phyloP scores from a whole-genome alignment of 257 asterid species.

The Fraxinus quadrangulata region DNA sequence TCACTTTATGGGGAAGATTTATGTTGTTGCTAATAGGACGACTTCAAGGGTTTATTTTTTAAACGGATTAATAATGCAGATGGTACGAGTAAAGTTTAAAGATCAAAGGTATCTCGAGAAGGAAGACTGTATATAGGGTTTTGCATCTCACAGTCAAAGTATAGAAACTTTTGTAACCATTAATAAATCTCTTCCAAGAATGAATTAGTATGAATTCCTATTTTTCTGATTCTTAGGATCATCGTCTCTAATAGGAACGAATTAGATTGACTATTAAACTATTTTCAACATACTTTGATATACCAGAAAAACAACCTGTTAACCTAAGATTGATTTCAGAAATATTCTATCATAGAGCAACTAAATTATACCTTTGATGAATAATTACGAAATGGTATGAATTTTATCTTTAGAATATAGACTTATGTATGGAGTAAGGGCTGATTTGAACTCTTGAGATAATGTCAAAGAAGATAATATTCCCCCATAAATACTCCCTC shows the following conservation, averaged over 20 bases:
- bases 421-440: background rate
- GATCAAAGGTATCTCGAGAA: background rate
- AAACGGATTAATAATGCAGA: background rate
- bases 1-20: background rate
- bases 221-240: background rate
- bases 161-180: background rate
- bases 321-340: background rate
- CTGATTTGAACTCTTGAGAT: background rate
- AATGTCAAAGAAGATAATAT: background rate
- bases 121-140: background rate
- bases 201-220: background rate
- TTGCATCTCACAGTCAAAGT: background rate
- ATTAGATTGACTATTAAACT: background rate
- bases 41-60: background rate
- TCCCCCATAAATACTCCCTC: too few relatives aligned
- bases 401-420: background rate
- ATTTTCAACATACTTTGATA: background rate
- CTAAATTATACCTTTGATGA: background rate
- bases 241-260: background rate
- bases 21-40: background rate
- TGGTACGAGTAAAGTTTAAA: background rate
- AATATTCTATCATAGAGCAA: background rate
- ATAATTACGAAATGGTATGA: background rate
- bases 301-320: background rate
- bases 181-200: background rate